phyloP scores from a whole-genome alignment of 345 rosid genomes.

The Murraya paniculata region DNA sequence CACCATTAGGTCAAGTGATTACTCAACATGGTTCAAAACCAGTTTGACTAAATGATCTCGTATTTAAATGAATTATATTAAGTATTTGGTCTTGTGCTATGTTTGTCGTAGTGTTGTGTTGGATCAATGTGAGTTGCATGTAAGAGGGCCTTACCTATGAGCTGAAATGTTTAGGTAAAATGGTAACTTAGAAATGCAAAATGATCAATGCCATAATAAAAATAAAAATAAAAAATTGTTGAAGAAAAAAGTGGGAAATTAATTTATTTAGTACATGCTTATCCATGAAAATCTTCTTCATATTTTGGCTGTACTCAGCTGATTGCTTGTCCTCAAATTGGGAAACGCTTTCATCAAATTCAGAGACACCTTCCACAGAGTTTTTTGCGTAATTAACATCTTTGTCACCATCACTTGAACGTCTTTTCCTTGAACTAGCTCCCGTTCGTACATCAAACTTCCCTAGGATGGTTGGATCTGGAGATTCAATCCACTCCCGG shows the following conservation, averaged over 20 bases:
- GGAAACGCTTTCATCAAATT: conserved; percentile 23
- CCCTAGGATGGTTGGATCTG: conserved; percentile 89
- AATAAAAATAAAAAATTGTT: conserved; percentile 10
- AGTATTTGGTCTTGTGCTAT: background rate
- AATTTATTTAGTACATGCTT: conserved; percentile 56
- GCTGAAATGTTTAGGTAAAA: background rate
- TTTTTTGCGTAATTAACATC: conserved; percentile 19
- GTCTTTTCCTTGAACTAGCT: conserved; percentile 39
- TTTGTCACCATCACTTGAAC: conserved; percentile 33
- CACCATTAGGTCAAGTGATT: background rate
- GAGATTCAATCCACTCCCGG: conserved; percentile 96
- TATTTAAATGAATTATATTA: background rate
- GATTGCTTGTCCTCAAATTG: conserved; percentile 30
- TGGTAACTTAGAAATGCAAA: background rate
- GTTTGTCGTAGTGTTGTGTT: background rate
- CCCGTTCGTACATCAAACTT: conserved; percentile 38
- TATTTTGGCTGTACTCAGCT: conserved; percentile 35
- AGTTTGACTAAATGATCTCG: background rate
- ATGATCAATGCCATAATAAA: background rate
- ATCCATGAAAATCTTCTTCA: conserved; percentile 75
- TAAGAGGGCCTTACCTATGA: background rate
- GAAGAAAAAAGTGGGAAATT: conserved; percentile 5
- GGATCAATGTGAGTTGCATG: background rate
- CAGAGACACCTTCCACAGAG: conserved; percentile 23
- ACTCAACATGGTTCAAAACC: background rate